Base-by-base conservation (phyloP, 2,329 filamentous ascomycete species). In the Ophiocordyceps robertsii region DNA sequence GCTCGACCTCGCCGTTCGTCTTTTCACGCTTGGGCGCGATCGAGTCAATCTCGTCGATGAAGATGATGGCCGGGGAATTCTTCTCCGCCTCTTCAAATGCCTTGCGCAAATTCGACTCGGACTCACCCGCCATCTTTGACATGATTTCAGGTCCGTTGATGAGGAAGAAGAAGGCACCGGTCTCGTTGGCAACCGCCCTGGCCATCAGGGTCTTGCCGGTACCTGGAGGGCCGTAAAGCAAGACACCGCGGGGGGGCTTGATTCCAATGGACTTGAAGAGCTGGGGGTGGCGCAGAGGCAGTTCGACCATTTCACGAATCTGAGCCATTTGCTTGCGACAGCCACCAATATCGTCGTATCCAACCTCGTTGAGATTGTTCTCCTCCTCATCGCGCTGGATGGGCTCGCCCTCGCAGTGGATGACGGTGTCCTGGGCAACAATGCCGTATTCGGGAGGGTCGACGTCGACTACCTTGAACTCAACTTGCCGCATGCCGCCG, bases 201-300 rank as follows among this genome's bases (percentile, higher is more conserved):
- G 92, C 92, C 92, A 96, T 96, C 54, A 98, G 72, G 32, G 92
- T 98, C 77, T 98, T 98, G 82, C 92, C 92, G 50, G 92, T 96
- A 84, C 92, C 92, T 11, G 92, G 92, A 57, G 92, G 92, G 51
- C 92, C 92, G 64, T 84, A 90, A 59, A 98, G 87, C 60, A 98
- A 77, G 59, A 96, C 94, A 80, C 92, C 92, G 59, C 92, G 88
- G 38, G 92, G 92, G 43, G 92, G 92, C 78, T 98, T 98, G 72
- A 98, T 95, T 79, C 92, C 92, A 60, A 98, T 96, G 35, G 90
- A 96, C 76, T 96, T 98, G 84, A 98, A 98, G 40, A 98, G 83
- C 66, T 96, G 92, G 47, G 92, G 92, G 67, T 98, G 92, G 59
- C 92, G 82, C 48, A 98, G 77, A 47, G 92, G 92, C 53, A 98